Evolutionary conservation across 441 rosid species (phyloP).

Genomic region (Isatis lusitanica): DNA sequence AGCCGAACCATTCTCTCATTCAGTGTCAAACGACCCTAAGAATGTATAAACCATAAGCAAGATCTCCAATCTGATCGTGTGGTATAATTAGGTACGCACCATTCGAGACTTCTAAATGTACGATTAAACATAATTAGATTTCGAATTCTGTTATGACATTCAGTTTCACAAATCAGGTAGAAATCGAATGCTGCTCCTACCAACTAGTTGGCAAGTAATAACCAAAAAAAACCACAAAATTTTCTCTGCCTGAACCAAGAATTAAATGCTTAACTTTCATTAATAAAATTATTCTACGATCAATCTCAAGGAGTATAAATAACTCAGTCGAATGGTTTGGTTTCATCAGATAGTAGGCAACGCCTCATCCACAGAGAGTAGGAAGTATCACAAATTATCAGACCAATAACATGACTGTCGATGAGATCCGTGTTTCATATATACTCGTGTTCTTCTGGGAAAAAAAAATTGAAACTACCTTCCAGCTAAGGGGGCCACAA

Average conservation of each 20-base stretch:
- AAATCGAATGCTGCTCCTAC: conserved; percentile 15
- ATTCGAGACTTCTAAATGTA: neutral
- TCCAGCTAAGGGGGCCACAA: conserved; percentile 57
- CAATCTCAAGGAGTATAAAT: conserved; percentile 9
- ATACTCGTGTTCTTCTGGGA: conserved; percentile 7
- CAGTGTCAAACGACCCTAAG: conserved; percentile 60
- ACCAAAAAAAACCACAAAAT: neutral
- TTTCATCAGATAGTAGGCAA: conserved; percentile 20
- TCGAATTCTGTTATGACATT: conserved; percentile 8
- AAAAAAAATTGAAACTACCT: conserved; percentile 53
- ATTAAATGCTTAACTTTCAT: neutral
- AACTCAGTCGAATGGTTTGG: neutral
- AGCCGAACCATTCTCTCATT: conserved; percentile 59
- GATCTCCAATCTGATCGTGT: conserved; percentile 8
- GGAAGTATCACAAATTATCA: conserved; percentile 16
- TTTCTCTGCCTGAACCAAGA: conserved; percentile 11
- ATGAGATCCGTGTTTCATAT: neutral
- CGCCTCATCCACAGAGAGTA: conserved; percentile 7
- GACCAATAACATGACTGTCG: conserved; percentile 8
- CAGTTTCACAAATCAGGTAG: conserved; percentile 25
- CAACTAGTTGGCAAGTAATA: conserved; percentile 3
- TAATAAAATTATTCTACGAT: neutral
- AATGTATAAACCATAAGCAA: conserved; percentile 24
- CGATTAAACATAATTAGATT: conserved; percentile 9
- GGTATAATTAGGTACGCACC: conserved; percentile 13